These are phyloP conservation scores for Nannochloropsis salina DNA, from an alignment of 108 stramenopile genomes.

Conservation along the genomic window DNA sequence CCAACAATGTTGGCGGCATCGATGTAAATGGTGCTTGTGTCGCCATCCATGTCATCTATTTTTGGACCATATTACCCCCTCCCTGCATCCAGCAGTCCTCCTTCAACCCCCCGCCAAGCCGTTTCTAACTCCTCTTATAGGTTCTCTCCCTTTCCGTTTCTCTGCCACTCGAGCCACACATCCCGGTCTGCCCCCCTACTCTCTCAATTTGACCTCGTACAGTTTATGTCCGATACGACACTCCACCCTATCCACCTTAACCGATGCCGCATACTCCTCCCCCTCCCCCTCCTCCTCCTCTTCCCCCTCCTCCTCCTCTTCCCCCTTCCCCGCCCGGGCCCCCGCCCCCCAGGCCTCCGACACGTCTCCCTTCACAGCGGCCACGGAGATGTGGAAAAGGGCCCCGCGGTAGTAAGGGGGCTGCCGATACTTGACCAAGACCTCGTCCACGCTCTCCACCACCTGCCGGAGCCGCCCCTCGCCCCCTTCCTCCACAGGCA, in stretches of 20 bases:
- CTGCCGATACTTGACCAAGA: slow-evolving; percentile 20
- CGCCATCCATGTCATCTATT: too few relatives aligned
- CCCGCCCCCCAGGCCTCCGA: neutral
- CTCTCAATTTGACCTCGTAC: neutral
- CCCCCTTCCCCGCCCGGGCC: slow-evolving; percentile 11
- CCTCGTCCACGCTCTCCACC: slow-evolving; percentile 15
- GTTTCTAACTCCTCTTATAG: neutral
- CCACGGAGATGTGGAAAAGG: neutral
- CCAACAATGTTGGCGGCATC: too few relatives aligned
- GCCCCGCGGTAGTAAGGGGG: neutral
- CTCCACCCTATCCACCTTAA: neutral
- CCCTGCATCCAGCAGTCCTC: too few relatives aligned
- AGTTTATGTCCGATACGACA: neutral
- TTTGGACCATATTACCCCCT: too few relatives aligned
- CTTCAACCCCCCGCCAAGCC: neutral
- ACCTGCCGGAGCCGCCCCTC: neutral
- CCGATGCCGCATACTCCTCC: slow-evolving; percentile 12
- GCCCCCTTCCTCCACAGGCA: neutral
- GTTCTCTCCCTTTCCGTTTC: neutral
- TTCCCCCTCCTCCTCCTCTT: neutral
- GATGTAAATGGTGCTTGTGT: too few relatives aligned
- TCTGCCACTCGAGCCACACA: neutral
- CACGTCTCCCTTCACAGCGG: neutral
- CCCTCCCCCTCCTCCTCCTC: neutral
- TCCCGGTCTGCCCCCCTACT: neutral